Evolutionary conservation across 352 stramenopile species (phyloP), one percentile per base, ranked within the genome.

Genomic region (Salisapilia sapeloensis): DNA sequence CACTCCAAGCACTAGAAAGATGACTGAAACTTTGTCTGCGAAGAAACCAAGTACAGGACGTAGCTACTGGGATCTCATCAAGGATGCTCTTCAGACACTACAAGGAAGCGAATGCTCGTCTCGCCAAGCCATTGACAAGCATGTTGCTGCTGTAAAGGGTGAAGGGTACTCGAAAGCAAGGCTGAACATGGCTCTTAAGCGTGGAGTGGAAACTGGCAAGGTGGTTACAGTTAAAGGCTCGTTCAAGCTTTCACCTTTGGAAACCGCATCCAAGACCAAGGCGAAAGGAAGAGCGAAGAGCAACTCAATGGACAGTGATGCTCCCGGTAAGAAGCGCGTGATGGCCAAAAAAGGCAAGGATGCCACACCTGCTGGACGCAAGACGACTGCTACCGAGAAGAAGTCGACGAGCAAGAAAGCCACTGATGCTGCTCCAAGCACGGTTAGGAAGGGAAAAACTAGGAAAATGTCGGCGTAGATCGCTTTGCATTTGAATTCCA

Each of bases 171-270:
- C 58, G 33, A 80, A 80, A 41, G 75, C 72, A 26, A 67, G 71
- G 14, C 50, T 93, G 26, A 91, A 89, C 56, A 77, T 91, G 14
- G 80, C 84, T 17, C 56, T 97, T 10, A 94, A 95, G 69, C 71
- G 70, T 31, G 83, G 70, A 23, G 82, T 96, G 11, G 67, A 86
- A 38, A 50, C 55, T 7, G 85, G 84, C 42, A 87, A 87, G 50
- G 66, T 97, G 3, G 62, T 96, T 14, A 59, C 92, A 27, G 69
- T 94, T 12, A 97, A 97, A 64, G 71, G 67, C 33, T 96, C 82
- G 24, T 97, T 94, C 79, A 97, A 96, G 60, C 62, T 97, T 11
- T n/a, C n/a, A n/a, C n/a, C n/a, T n/a, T n/a, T n/a, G n/a, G n/a
- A n/a, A n/a, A 81, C 79, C 2, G 50, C 84, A 14, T 77, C 89